Conservation (phyloP, 495 filamentous ascomycete genomes). For the Poronia punctata region DNA sequence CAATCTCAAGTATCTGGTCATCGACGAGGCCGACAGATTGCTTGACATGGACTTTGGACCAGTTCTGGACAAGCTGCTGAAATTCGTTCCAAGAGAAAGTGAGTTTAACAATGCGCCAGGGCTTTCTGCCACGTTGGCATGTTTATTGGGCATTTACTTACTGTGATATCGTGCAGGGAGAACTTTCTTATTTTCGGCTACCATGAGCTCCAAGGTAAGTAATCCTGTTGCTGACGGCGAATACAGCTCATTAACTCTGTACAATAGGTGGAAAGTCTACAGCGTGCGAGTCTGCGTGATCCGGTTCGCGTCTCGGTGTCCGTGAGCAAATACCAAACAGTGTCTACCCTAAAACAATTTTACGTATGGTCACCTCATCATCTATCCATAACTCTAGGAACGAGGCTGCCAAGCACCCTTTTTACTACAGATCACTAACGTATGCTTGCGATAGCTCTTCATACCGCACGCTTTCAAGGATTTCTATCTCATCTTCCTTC, state of each 20-base stretch:
- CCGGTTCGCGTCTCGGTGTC: slow-evolving; percentile 64
- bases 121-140: too few relatives aligned
- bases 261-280: slow-evolving; percentile 65
- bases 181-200: slow-evolving; percentile 91
- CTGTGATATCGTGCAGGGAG: slow-evolving; percentile 15
- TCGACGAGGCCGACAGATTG: slow-evolving; percentile 91
- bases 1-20: slow-evolving; percentile 74
- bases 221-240: not conserved
- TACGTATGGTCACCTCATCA: too few relatives aligned
- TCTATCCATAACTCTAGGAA: too few relatives aligned
- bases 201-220: slow-evolving; percentile 68
- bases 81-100: slow-evolving; percentile 74
- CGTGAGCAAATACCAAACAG: slow-evolving; percentile 76
- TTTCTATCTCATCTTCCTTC: slow-evolving; percentile 74
- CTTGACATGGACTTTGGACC: slow-evolving; percentile 94
- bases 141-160: not conserved
- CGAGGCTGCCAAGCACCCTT: too few relatives aligned
- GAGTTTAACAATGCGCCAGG: not conserved
- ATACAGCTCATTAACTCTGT: not conserved
- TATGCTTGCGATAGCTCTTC: slow-evolving; percentile 35
- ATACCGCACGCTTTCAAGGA: slow-evolving; percentile 89
- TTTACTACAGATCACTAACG: not conserved
- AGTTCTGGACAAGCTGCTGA: slow-evolving; percentile 85
- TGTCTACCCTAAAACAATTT: slow-evolving; percentile 72
- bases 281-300: slow-evolving; percentile 77